A percentile compares a stretch with the other conserved stretches of the same genome.
Evolutionary conservation across 202 grass and related monocot species (phyloP).

Genomic region (Digitaria exilis): DNA sequence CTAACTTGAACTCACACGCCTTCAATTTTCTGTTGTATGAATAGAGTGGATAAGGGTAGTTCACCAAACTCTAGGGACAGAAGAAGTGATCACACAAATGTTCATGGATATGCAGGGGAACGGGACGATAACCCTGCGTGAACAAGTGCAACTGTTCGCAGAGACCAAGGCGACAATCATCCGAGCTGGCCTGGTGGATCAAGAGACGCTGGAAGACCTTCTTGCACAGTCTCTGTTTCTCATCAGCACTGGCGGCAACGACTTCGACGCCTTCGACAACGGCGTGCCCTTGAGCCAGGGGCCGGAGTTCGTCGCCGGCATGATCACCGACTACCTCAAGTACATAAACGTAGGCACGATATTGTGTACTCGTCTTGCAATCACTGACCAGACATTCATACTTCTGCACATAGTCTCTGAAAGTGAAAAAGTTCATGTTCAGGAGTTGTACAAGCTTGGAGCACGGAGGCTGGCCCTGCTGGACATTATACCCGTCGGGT

Average conservation of each 20-base stretch:
- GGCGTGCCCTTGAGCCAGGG: slow-evolving; percentile 10
- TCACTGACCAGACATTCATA: background rate
- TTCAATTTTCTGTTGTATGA: too few relatives aligned
- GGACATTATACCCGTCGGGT: slow-evolving; percentile 32
- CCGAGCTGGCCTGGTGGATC: background rate
- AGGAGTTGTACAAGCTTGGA: slow-evolving; percentile 41
- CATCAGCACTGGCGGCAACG: slow-evolving; percentile 51
- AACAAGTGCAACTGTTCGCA: slow-evolving; percentile 38
- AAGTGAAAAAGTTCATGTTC: background rate
- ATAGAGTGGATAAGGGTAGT: too few relatives aligned
- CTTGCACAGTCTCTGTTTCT: slow-evolving; percentile 49
- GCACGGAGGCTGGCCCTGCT: slow-evolving; percentile 41
- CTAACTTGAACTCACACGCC: too few relatives aligned
- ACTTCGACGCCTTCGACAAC: slow-evolving; percentile 33
- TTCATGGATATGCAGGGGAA: slow-evolving; percentile 14
- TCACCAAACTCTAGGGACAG: too few relatives aligned
- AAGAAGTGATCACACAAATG: too few relatives aligned
- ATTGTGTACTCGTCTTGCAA: background rate
- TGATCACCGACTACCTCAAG: slow-evolving; percentile 34
- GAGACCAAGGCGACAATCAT: slow-evolving; percentile 21
- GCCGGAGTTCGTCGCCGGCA: slow-evolving; percentile 14
- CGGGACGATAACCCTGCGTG: slow-evolving; percentile 37
- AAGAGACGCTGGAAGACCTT: background rate
- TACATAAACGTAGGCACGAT: slow-evolving; percentile 41
- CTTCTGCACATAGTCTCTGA: background rate